Percentiles rank a stretch among this genome's conserved stretches.
phyloP scores from a whole-genome alignment of 2,329 filamentous ascomycete species.

The Fusarium gaditjirri region DNA sequence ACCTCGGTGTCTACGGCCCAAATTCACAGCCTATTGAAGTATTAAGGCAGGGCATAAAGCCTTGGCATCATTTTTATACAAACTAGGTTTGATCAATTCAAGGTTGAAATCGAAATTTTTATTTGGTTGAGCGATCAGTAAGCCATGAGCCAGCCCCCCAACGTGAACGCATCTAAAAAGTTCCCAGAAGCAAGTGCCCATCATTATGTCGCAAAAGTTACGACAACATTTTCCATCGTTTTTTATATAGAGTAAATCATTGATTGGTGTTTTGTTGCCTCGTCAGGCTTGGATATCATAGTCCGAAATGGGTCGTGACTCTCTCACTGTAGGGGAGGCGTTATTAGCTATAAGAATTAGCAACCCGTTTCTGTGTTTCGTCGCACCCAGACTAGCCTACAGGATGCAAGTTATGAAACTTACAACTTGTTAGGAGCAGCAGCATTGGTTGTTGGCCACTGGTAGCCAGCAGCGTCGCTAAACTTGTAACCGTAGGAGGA shows the following conservation, averaged over 20 bases:
- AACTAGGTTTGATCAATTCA: constrained; percentile 14
- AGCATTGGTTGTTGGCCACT: constrained; percentile 86
- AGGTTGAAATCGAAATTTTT: constrained; percentile 26
- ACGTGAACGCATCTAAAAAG: constrained; percentile 37
- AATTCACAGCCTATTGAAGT: background rate
- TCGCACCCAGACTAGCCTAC: constrained; percentile 23
- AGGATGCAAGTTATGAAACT: constrained; percentile 51
- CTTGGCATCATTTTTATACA: background rate
- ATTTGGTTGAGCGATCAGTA: constrained; percentile 35
- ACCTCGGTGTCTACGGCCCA: constrained; percentile 13
- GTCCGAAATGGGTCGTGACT: constrained; percentile 36
- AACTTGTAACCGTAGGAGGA: constrained; percentile 99
- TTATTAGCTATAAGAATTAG: constrained; percentile 43
- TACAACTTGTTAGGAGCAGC: constrained; percentile 82
- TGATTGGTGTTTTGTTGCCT: constrained; percentile 24
- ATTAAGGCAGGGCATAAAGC: background rate
- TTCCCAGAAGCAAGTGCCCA: constrained; percentile 33
- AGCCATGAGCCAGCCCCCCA: constrained; percentile 28
- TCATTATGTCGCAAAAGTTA: constrained; percentile 37
- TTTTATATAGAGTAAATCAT: constrained; percentile 35
- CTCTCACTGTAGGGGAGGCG: constrained; percentile 19
- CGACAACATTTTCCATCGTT: constrained; percentile 28
- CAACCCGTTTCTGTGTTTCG: constrained; percentile 3
- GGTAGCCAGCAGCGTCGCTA: constrained; percentile 93
- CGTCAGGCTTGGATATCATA: constrained; percentile 33